A percentile compares a stretch with the other conserved stretches of the same genome.
Conservation (phyloP, 805 yeast genomes). For the Sugiyamaella marilandica region DNA sequence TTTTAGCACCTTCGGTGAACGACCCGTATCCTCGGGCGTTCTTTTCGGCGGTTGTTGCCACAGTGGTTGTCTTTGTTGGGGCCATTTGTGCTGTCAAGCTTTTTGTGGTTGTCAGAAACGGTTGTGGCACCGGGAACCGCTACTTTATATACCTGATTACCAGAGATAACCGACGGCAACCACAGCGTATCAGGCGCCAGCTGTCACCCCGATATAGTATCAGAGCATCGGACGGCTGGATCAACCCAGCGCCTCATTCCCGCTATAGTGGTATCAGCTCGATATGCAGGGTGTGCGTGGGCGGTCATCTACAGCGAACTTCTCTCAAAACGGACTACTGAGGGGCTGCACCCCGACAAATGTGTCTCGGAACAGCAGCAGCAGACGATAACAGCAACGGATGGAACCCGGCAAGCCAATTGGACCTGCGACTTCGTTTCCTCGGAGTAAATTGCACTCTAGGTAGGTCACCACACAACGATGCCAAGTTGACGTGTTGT, state of each 20-base stretch:
- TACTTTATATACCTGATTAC: not conserved
- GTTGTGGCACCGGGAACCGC: not conserved
- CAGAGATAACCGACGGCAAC: not conserved
- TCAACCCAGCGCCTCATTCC: not conserved
- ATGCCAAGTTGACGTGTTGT: too few species aligned
- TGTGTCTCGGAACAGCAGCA: not conserved
- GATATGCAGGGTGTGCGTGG: not conserved
- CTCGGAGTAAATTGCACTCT: too few species aligned
- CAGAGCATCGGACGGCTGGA: too few species aligned
- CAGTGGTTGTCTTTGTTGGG: constrained; percentile 5
- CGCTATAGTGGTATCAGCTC: not conserved
- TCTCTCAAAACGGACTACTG: not conserved
- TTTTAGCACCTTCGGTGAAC: constrained; percentile 46
- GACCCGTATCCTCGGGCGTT: constrained; percentile 12
- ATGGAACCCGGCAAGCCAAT: too few species aligned
- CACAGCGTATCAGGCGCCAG: not conserved
- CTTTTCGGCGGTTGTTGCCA: not conserved
- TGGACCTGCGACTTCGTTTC: too few species aligned
- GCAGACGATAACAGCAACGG: too few species aligned
- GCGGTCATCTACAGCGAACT: not conserved
- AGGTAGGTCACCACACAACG: too few species aligned
- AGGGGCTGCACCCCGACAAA: not conserved
- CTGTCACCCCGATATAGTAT: too few species aligned
- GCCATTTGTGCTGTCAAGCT: not conserved
- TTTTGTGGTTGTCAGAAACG: not conserved